Percentiles rank a stretch among this genome's conserved stretches.
Conservation (phyloP, 176 grass and related monocot genomes). For the Musa itinerans region DNA sequence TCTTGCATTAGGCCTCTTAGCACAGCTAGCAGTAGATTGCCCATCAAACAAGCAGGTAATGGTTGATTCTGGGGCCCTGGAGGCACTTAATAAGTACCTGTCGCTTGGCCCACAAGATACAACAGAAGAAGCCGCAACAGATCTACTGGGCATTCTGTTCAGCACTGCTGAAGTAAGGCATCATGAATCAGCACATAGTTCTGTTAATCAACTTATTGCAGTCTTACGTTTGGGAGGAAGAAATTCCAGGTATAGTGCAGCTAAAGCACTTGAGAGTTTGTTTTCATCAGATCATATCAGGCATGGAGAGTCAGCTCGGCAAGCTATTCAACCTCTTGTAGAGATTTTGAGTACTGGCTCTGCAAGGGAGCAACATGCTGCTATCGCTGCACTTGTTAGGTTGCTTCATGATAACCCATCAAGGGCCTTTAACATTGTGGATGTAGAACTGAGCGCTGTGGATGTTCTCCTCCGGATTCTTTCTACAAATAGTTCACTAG, state of each 20-base stretch:
- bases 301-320: constrained; percentile 78
- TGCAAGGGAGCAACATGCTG: constrained; percentile 96
- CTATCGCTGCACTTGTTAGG: constrained; percentile 91
- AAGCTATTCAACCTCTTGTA: constrained; percentile 94
- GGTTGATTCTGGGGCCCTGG: constrained; percentile 92
- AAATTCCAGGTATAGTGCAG: constrained; percentile 95
- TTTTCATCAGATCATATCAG: constrained; percentile 95
- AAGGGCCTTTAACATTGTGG: constrained; percentile 74
- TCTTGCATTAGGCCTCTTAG: constrained; percentile 82
- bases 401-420: constrained; percentile 89
- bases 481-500: constrained; percentile 75
- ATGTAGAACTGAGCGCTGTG: constrained; percentile 96
- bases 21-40: constrained; percentile 82
- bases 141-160: constrained; percentile 87
- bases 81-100: constrained; percentile 92
- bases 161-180: constrained; percentile 75
- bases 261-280: constrained; percentile 94
- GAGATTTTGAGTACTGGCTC: constrained; percentile 95
- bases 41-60: constrained; percentile 78
- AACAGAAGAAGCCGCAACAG: constrained; percentile 95
- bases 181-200: constrained; percentile 75
- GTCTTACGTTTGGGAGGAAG: constrained; percentile 94
- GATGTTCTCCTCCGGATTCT: constrained; percentile 92
- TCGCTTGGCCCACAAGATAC: constrained; percentile 89
- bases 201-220: constrained; percentile 95